Conservation (phyloP, 2,329 filamentous ascomycete genomes). For the Neonectria magnoliae region DNA sequence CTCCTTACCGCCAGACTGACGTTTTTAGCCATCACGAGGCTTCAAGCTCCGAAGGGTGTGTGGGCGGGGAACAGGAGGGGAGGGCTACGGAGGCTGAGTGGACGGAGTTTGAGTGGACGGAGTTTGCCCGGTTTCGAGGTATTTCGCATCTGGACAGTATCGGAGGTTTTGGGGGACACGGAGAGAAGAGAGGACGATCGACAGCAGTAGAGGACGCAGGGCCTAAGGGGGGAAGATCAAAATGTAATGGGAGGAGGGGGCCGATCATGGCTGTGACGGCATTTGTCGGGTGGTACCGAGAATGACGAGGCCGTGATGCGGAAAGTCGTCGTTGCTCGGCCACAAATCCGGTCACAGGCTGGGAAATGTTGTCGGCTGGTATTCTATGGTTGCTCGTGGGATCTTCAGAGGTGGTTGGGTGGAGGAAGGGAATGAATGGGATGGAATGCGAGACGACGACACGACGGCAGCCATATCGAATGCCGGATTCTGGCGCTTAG, state of each 20-base stretch:
- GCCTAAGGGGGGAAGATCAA: slow-evolving; percentile 23
- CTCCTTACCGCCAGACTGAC: slow-evolving; percentile 41
- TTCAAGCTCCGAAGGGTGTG: slow-evolving; percentile 22
- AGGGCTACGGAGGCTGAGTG: slow-evolving; percentile 22
- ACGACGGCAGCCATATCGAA: slow-evolving; percentile 1
- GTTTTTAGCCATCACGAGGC: slow-evolving; percentile 32
- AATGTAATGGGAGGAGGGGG: slow-evolving; percentile 26
- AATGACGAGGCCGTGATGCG: not conserved
- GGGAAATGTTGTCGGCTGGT: not conserved
- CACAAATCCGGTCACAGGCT: slow-evolving; percentile 1
- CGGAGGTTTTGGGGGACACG: slow-evolving; percentile 27
- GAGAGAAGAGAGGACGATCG: slow-evolving; percentile 33
- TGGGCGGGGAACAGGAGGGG: slow-evolving; percentile 36
- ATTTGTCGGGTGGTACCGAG: slow-evolving; percentile 11
- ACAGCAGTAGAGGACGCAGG: slow-evolving; percentile 23
- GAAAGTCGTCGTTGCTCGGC: not conserved
- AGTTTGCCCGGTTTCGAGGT: slow-evolving; percentile 22
- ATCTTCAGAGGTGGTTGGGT: not conserved
- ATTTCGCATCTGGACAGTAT: slow-evolving; percentile 34
- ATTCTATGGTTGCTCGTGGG: not conserved
- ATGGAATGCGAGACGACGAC: slow-evolving; percentile 10
- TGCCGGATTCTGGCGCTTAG: slow-evolving; percentile 1
- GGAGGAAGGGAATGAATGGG: not conserved
- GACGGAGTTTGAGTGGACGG: slow-evolving; percentile 24
- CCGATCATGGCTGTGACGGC: slow-evolving; percentile 34